Evolutionary conservation across 2,329 filamentous ascomycete species (phyloP), one percentile per base, ranked within the genome.

Genomic region (Fusarium scirpi): DNA sequence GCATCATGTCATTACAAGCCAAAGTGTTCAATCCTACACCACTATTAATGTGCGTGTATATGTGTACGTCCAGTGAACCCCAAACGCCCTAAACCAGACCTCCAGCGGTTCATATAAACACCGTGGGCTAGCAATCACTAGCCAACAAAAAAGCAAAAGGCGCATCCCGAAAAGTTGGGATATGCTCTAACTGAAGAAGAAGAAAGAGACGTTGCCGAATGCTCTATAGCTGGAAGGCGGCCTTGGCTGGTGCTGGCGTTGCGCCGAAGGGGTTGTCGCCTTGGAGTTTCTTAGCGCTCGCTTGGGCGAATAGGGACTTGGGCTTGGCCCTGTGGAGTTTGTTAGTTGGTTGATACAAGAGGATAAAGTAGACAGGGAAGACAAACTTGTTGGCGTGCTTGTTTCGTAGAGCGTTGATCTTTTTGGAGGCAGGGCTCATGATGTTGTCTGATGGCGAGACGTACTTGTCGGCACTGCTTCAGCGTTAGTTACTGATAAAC

Each of bases 381-480:
- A 86, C 88, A 78, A 85, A 93, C 91, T 94, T 95, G 82, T 87
- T 87, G 68, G 90, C 90, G 76, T 93, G 91, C 84, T 94, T 94
- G 82, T 89, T 92, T 82, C 92, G 92, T 80, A 94, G 89, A 43
- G 91, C 91, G 69, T 87, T 91, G 75, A 96, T 87, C 86, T 96
- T 96, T 80, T 92, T 91, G 20, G 91, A 92, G 81, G 92, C 94
- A 38, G 93, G 93, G 75, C 91, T 94, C 90, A 94, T 92, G 84
- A 97, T 94, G 81, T 89, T 90, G 81, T 97, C 93, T n/a, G 92
- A 94, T 5, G 93, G 93, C 20, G 92, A 94, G 79, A 94, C 85
- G 82, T 94, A 95, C 72, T 86, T 83, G 74, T 85, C 83, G 47
- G 80, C 76, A 54, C 82, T 82, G 72, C 55, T 22, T 44, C 12